Base-by-base conservation (phyloP, 2,329 filamentous ascomycete genomes). In the Myriosclerotinia duriaeana region DNA sequence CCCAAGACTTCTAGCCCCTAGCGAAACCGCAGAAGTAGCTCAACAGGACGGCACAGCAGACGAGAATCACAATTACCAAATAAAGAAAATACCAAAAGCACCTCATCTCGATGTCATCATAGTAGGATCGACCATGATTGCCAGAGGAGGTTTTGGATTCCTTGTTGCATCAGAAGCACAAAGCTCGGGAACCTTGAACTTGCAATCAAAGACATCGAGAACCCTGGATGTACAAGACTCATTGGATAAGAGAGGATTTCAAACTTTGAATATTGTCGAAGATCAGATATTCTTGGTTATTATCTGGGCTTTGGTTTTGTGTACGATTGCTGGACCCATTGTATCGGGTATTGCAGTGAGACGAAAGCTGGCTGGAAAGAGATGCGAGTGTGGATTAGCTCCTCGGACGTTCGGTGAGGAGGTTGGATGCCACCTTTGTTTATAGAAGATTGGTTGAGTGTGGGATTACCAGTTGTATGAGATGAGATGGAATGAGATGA, bases 71-170 rank as follows among this genome's bases (percentile, higher is more conserved):
- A 40, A 20, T 3, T 5, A 20, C 9, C 14, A 2, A 9, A 9
- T 1, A 9, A 20, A 44, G n/a, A 12, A 14, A 5, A 14, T 12
- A 1, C 15, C 38, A 9, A 53, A 14, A 17, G 69, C 71, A 12
- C 70, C 69, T 38, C 73, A 70, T 52, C 53, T 64, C 17, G 55
- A 61, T 53, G 67, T 60, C 3, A 42, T 70, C 56, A 70, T 68
- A 22, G 56, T 73, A 14, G 69, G 71, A 6, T 68, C 69, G 14
- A 86, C 85, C 2, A 94, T 94, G 90, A 84, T 89, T 0, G 86
- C 91, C 0, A 82, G 90, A 20, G 90, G 91, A 0, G 91, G 95
- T 74, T 91, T 94, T 48, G 90, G 90, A 0, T 92, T 92, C 69
- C 76, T 94, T 48, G 91, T 95, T 69, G 87, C 88, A 0, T 86